These are phyloP conservation scores for Rhododendron molle DNA, from an alignment of 148 eudicot genomes.

Conservation along the genomic window DNA sequence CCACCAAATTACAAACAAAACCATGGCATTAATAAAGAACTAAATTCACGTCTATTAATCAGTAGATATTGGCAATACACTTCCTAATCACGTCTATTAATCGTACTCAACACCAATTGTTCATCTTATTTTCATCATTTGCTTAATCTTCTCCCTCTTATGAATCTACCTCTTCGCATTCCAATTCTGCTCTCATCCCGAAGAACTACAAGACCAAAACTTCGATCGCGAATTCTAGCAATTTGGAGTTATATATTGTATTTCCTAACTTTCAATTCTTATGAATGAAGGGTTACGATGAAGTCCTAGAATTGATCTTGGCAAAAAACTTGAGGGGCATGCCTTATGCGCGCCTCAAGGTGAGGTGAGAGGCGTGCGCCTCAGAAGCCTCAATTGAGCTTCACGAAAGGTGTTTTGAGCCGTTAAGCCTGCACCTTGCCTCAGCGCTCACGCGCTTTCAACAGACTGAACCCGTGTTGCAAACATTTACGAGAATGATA, in stretches of 20 bases:
- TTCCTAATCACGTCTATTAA: background rate
- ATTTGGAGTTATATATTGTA: background rate
- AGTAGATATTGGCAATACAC: background rate
- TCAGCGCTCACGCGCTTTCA: background rate
- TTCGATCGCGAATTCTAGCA: background rate
- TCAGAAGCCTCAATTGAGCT: background rate
- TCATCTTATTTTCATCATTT: background rate
- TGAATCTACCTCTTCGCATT: background rate
- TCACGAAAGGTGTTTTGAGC: background rate
- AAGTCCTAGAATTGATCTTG: background rate
- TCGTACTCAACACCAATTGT: background rate
- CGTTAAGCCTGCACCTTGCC: background rate
- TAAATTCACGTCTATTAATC: no score
- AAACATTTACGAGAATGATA: background rate
- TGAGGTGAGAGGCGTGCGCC: background rate
- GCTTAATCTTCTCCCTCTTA: background rate
- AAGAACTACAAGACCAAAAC: background rate
- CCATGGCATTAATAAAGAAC: background rate
- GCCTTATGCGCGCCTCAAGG: background rate
- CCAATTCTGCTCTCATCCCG: background rate
- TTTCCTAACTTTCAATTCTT: background rate
- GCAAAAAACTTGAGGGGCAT: background rate
- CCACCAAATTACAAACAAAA: background rate
- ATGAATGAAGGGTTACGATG: background rate
- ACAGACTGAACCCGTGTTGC: background rate